Base-by-base conservation (phyloP, 2,329 filamentous ascomycete species). In the Trichoderma lentiforme region DNA sequence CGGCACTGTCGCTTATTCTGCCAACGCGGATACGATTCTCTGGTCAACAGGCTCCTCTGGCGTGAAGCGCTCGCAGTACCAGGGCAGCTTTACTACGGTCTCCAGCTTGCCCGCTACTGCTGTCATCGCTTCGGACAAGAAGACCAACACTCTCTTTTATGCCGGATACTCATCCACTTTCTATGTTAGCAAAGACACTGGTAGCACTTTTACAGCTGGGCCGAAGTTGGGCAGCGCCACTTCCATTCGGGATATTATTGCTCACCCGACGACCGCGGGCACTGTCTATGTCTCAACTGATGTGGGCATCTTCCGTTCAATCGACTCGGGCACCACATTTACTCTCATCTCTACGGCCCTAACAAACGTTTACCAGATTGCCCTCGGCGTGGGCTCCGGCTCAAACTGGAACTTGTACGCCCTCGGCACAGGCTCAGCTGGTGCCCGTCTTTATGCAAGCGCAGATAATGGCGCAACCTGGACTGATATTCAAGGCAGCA, bases 331-430 rank as follows among this genome's bases (percentile, higher is more conserved):
- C 7, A 34, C 66, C 11, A 69, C 66, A 1, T 69, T 69, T 18
- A 51, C 56, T 6, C 56, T 51, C 5, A 39, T 61, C 6, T 69
- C 56, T 18, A 61, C 56, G 3, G 14, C 56, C 14, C 3, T 69
- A 3, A 69, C 66, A 6, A 61, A 61, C 26, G 58, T 56, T n/a
- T 69, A 69, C 26, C 66, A 69, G 36, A 69, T 69, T 21, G 56
- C 66, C 14, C 66, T 69, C 18, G 66, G 66, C 6, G 36, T 61
- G 24, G 66, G 66, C 14, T 69, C 66, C 1, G 56, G 56, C 28
- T 69, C 66, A 9, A 69, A 69, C 56, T 69, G 66, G 66, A 69
- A 69, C 4, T 28, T 69, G 3, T 69, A 69, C 34, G 66, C 66
- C 28, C 58, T 69, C 8, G 66, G 66, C 4, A 69, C 56, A 1